phyloP scores from a whole-genome alignment of 2,329 filamentous ascomycete genomes.

The Ophiostoma tasmaniense region DNA sequence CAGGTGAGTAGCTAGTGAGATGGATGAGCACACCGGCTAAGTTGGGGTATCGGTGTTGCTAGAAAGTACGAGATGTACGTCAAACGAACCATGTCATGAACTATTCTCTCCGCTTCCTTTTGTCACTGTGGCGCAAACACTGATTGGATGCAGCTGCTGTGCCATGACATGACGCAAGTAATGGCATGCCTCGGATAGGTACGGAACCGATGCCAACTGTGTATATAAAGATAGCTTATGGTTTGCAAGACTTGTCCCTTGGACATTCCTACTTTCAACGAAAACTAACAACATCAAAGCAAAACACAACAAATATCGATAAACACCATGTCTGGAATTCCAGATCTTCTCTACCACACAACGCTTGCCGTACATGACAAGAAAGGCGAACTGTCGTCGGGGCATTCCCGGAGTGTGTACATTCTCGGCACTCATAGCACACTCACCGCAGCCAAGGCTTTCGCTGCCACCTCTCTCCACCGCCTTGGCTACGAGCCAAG shows the following conservation, averaged over 20 bases:
- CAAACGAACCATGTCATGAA: neutral
- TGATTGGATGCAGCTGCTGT: neutral
- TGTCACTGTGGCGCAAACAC: neutral
- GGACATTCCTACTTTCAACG: neutral
- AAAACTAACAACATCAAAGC: neutral
- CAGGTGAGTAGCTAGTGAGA: neutral
- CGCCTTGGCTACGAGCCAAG: constrained; percentile 30
- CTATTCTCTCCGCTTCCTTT: neutral
- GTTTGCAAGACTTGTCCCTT: neutral
- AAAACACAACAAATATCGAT: neutral
- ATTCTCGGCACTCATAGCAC: constrained; percentile 33
- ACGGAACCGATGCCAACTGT: neutral
- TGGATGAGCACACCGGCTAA: neutral
- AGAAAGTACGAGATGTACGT: neutral
- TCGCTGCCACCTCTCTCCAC: constrained; percentile 27
- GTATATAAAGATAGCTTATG: neutral
- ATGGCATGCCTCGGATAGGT: neutral
- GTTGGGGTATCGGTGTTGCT: neutral
- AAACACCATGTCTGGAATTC: constrained; percentile 17
- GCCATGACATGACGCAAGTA: neutral
- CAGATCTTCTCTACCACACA: constrained; percentile 31
- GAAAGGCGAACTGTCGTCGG: constrained; percentile 19
- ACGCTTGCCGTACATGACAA: constrained; percentile 24
- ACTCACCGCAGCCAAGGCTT: constrained; percentile 31
- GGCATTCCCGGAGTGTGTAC: constrained; percentile 26